These are phyloP conservation scores for Ramaria rubella DNA, from an alignment of 768 basidiomycete genomes.

Conservation along the genomic window DNA sequence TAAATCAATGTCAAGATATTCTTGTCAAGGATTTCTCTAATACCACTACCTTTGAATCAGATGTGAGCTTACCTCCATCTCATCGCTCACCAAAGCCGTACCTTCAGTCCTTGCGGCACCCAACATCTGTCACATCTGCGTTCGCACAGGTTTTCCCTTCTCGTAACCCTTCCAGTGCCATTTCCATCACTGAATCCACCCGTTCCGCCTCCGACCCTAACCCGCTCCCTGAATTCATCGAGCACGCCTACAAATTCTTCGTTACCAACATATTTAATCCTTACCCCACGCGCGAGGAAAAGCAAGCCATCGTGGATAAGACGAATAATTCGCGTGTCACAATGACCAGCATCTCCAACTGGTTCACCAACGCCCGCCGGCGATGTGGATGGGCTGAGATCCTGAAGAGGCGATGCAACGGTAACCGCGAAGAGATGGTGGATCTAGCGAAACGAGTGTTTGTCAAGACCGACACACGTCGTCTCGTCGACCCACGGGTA, in stretches of 20 bases:
- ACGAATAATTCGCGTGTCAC: conserved; percentile 7
- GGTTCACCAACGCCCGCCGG: conserved; percentile 18
- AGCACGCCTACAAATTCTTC: conserved; percentile 39
- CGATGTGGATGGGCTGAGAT: conserved; percentile 17
- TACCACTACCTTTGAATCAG: background rate
- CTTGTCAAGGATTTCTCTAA: background rate
- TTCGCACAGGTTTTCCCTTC: background rate
- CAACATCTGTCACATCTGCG: background rate
- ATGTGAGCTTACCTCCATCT: background rate
- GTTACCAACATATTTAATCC: conserved; percentile 43
- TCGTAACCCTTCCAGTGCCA: background rate
- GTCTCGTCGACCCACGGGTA: conserved; percentile 11
- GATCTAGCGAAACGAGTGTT: conserved; percentile 25
- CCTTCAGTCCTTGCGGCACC: conserved; percentile 2
- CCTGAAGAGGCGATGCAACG: conserved; percentile 15
- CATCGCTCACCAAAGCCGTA: background rate
- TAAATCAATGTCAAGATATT: background rate
- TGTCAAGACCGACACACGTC: conserved; percentile 14
- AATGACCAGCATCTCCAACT: conserved; percentile 5
- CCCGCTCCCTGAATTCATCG: conserved; percentile 10
- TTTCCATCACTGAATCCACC: background rate
- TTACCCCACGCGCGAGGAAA: conserved; percentile 34
- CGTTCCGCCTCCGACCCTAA: conserved; percentile 5
- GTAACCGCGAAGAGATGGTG: conserved; percentile 18
- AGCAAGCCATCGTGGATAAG: conserved; percentile 1